Conservation (phyloP, 2,329 filamentous ascomycete species). For the Tolypocladium sp. region DNA sequence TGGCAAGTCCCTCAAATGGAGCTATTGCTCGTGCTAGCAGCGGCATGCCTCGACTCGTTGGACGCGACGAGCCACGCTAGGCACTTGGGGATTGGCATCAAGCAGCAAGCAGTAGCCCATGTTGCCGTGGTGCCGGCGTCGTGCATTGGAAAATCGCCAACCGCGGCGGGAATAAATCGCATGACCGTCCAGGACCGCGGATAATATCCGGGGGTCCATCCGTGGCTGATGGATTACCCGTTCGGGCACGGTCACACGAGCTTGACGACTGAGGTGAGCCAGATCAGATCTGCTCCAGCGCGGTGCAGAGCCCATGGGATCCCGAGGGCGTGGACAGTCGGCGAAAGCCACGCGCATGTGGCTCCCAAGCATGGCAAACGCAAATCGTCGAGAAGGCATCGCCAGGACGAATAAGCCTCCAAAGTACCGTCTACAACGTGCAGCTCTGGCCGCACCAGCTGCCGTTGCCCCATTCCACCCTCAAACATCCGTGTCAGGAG, state of each 20-base stretch:
- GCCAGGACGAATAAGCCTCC: background rate
- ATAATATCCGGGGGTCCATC: background rate
- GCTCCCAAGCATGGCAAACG: background rate
- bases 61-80: background rate
- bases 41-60: background rate
- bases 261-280: background rate
- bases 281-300: background rate
- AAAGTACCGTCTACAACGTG: background rate
- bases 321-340: background rate
- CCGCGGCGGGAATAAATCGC: background rate
- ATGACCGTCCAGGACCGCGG: background rate
- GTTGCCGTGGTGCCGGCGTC: background rate
- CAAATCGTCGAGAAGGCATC: background rate
- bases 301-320: background rate
- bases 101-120: background rate
- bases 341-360: background rate
- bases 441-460: too few relatives aligned
- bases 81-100: background rate
- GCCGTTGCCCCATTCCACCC: background rate
- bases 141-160: background rate
- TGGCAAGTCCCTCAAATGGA: background rate
- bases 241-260: background rate
- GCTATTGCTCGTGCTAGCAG: background rate
- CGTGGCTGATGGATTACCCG: background rate
- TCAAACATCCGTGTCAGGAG: background rate